Percentiles rank a stretch among this genome's conserved stretches.
These are phyloP conservation scores for Russula sp. DNA, from an alignment of 768 basidiomycete species.

Conservation along the genomic window DNA sequence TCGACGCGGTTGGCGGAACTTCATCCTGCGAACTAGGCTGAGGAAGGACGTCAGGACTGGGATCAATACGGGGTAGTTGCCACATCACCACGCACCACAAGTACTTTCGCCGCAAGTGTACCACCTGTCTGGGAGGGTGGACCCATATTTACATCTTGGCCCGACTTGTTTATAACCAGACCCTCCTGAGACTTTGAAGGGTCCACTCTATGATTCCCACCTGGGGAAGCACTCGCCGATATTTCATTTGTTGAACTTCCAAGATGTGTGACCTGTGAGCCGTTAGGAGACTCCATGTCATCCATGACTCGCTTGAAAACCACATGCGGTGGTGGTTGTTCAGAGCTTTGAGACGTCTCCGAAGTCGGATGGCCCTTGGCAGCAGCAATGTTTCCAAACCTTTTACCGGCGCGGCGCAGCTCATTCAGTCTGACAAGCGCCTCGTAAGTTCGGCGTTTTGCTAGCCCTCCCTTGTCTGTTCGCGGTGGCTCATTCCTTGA, in stretches of 20 bases:
- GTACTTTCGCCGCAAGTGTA: not conserved
- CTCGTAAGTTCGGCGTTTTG: slow-evolving; percentile 18
- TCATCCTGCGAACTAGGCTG: slow-evolving; percentile 18
- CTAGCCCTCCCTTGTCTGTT: slow-evolving; percentile 9
- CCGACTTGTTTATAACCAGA: not conserved
- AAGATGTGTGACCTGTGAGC: slow-evolving; percentile 3
- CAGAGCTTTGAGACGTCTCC: slow-evolving; percentile 3
- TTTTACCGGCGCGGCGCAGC: slow-evolving; percentile 19
- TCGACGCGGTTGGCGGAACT: slow-evolving; percentile 20
- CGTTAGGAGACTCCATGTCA: slow-evolving; percentile 7
- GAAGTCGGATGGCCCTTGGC: not conserved
- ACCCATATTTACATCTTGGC: not conserved
- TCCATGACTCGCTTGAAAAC: slow-evolving; percentile 13
- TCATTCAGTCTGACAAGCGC: slow-evolving; percentile 20
- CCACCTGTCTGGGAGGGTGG: not conserved
- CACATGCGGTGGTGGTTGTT: slow-evolving; percentile 15
- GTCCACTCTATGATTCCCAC: not conserved
- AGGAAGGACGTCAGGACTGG: slow-evolving; percentile 2
- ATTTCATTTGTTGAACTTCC: not conserved
- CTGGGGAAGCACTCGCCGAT: not conserved
- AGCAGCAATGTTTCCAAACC: not conserved
- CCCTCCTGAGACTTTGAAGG: not conserved
- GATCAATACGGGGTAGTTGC: not conserved
- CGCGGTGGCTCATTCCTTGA: not conserved
- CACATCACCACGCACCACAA: slow-evolving; percentile 9